Percentiles rank a stretch among this genome's conserved stretches.
These are phyloP conservation scores for Diaporthe eres DNA, from an alignment of 2,329 filamentous ascomycete genomes.

Conservation along the genomic window DNA sequence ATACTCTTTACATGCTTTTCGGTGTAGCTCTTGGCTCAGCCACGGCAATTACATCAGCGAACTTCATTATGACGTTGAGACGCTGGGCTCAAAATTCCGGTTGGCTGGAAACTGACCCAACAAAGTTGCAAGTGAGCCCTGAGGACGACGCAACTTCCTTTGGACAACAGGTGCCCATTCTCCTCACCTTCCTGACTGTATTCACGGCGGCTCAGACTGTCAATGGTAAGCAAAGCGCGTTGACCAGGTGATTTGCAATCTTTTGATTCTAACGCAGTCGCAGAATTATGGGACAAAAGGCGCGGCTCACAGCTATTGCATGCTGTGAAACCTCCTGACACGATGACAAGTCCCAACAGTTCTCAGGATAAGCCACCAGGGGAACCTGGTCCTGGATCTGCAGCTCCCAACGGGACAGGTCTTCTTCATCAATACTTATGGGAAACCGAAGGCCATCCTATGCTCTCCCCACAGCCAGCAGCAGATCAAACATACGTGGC, in stretches of 20 bases:
- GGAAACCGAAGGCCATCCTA: background rate
- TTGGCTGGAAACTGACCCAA: conserved; percentile 41
- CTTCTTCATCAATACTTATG: background rate
- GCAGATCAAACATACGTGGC: background rate
- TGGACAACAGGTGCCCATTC: conserved; percentile 54
- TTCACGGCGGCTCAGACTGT: conserved; percentile 51
- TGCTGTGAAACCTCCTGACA: background rate
- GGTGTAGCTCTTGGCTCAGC: conserved; percentile 3
- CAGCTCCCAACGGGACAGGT: background rate
- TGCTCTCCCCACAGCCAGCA: background rate
- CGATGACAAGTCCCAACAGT: background rate
- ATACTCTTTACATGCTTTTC: conserved; percentile 4
- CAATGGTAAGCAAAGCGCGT: conserved; percentile 44
- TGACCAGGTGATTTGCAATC: background rate
- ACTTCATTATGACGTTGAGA: conserved; percentile 5
- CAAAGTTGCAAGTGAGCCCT: conserved; percentile 43
- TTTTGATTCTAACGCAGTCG: background rate
- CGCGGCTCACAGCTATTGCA: background rate
- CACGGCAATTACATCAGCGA: background rate
- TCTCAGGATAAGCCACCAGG: background rate
- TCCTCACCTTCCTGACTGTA: conserved; percentile 49
- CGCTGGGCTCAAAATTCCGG: background rate
- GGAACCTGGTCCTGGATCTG: background rate
- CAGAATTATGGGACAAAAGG: conserved; percentile 21
- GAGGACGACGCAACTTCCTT: conserved; percentile 53